These are phyloP conservation scores for Phytophthora tentaculata DNA, from an alignment of 352 stramenopile species.

Conservation along the genomic window DNA sequence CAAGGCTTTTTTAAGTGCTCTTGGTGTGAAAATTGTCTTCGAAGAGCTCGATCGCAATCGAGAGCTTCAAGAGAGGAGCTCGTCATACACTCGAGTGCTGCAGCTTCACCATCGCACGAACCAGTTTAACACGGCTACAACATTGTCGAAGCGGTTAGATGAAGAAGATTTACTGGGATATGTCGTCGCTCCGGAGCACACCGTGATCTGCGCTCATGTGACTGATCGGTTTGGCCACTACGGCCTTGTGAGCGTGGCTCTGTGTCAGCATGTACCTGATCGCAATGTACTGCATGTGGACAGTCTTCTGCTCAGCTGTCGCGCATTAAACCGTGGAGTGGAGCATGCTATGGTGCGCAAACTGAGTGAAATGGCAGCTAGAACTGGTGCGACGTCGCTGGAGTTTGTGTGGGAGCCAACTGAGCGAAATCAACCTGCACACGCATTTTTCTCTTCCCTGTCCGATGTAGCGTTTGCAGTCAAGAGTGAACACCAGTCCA, in stretches of 20 bases:
- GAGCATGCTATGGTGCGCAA: conserved; percentile 71
- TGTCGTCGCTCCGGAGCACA: conserved; percentile 16
- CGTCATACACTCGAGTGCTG: conserved; percentile 49
- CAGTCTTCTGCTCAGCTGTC: conserved; percentile 78
- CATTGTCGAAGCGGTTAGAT: conserved; percentile 52
- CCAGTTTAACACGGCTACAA: conserved; percentile 73
- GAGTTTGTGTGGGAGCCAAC: conserved; percentile 66
- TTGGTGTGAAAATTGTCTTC: conserved; percentile 73
- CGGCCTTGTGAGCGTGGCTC: conserved; percentile 58
- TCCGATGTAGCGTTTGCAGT: conserved; percentile 25
- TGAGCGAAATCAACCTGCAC: conserved; percentile 64
- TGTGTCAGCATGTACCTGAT: conserved; percentile 34
- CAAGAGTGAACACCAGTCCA: background rate
- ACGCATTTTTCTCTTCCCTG: conserved; percentile 58
- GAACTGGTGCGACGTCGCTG: conserved; percentile 20
- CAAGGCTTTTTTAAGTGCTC: conserved; percentile 67
- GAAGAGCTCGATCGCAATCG: conserved; percentile 43
- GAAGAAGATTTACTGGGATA: conserved; percentile 39
- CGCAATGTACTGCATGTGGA: conserved; percentile 41
- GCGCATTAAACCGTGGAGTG: conserved; percentile 69
- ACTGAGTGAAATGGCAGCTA: conserved; percentile 45
- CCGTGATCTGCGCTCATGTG: conserved; percentile 59
- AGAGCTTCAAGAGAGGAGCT: conserved; percentile 23
- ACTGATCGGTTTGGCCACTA: conserved; percentile 83
- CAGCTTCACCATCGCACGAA: conserved; percentile 81